These are phyloP conservation scores for Atalantia buxifolia DNA, from an alignment of 345 rosid genomes.

Conservation along the genomic window DNA sequence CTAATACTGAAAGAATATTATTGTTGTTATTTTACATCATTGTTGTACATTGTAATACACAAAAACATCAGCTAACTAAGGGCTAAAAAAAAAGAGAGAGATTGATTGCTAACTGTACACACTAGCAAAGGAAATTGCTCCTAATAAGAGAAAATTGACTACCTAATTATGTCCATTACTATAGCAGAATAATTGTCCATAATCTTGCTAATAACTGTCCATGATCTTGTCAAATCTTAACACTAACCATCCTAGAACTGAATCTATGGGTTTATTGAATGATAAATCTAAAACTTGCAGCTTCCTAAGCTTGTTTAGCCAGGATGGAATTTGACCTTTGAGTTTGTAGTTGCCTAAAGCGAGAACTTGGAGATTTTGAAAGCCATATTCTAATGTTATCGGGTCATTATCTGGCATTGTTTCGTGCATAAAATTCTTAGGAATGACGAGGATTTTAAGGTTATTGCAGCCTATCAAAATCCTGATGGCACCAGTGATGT, in stretches of 20 bases:
- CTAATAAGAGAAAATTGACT: no score
- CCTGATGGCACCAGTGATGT: conserved; percentile 26
- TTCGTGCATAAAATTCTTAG: conserved; percentile 11
- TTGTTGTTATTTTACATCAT: no score
- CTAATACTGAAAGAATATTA: no score
- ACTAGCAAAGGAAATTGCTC: no score
- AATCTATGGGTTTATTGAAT: conserved; percentile 25
- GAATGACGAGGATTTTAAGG: background rate
- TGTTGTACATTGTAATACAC: no score
- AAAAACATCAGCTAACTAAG: no score
- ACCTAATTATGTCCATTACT: no score
- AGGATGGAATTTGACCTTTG: conserved; percentile 25
- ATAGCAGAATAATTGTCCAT: no score
- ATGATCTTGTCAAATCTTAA: no score
- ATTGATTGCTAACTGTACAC: no score
- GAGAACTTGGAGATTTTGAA: conserved; percentile 27
- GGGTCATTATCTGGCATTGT: conserved; percentile 16
- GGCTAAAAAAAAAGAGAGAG: no score
- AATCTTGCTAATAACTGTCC: no score
- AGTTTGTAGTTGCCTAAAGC: conserved; percentile 27
- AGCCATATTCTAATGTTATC: conserved; percentile 12
- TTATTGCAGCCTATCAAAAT: conserved; percentile 32
- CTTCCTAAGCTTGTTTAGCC: conserved; percentile 23
- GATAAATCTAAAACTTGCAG: conserved; percentile 29
- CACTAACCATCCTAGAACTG: conserved; percentile 1